A percentile compares a stretch with the other conserved stretches of the same genome.
Evolutionary conservation across 73 alveolate species (phyloP).

Genomic region (Paramecium octaurelia): DNA sequence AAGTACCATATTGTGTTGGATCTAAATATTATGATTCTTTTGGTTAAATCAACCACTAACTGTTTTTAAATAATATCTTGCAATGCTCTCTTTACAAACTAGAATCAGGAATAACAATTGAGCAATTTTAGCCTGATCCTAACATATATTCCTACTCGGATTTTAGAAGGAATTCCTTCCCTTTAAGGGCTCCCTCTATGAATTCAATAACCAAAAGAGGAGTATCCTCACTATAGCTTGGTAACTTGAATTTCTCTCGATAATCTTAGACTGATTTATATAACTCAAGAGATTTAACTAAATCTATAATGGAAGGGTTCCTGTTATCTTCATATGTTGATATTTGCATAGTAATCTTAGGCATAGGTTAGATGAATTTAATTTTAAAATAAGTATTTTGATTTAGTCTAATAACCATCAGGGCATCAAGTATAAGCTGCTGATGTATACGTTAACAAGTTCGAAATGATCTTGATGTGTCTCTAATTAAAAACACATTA

Average conservation of each 20-base stretch:
- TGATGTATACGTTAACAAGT: neutral
- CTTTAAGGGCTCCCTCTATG: conserved; percentile 11
- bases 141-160: conserved; percentile 16
- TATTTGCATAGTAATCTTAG: neutral
- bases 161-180: neutral
- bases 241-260: neutral
- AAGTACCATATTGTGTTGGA: conserved; percentile 14
- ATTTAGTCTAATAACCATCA: neutral
- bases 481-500: neutral
- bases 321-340: neutral
- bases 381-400: neutral
- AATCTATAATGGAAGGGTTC: neutral
- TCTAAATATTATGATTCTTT: neutral
- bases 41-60: neutral
- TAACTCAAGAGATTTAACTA: neutral
- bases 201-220: neutral
- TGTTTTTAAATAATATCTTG: neutral
- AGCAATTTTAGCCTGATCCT: neutral
- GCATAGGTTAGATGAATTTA: conserved; percentile 30
- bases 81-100: conserved; percentile 39
- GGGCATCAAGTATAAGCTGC: neutral
- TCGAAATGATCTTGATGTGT: neutral
- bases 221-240: neutral
- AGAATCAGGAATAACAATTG: conserved; percentile 11
- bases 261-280: conserved; percentile 1